A percentile compares a stretch with the other conserved stretches of the same genome.
Evolutionary conservation across 208 protist genomes (phyloP).

Genomic region (Blechomonas ayalai): DNA sequence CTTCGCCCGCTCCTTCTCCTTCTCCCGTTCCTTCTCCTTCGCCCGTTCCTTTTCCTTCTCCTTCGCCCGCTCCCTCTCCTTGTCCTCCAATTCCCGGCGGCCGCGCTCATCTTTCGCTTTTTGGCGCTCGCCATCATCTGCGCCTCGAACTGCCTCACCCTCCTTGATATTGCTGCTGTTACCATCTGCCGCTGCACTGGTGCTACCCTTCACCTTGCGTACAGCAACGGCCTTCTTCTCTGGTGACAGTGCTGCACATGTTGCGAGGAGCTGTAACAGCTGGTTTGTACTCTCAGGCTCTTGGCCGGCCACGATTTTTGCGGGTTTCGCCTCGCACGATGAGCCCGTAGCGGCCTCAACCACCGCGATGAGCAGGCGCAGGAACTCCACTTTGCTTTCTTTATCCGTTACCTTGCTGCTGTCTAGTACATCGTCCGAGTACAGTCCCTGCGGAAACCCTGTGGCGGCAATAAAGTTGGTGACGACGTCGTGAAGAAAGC

Average conservation of each 20-base stretch:
- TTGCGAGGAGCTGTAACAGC: conserved; percentile 76
- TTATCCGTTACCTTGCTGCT: conserved; percentile 73
- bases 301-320: conserved; percentile 80
- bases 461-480: conserved; percentile 50
- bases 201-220: conserved; percentile 36
- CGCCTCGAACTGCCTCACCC: conserved; percentile 7
- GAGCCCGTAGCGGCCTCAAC: conserved; percentile 73
- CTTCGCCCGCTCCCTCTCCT: conserved; percentile 5
- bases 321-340: conserved; percentile 42
- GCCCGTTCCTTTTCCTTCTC: conserved; percentile 9
- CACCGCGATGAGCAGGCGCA: conserved; percentile 61
- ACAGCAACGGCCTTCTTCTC: conserved; percentile 64
- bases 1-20: conserved; percentile 20
- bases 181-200: neutral
- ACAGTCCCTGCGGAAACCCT: conserved; percentile 69
- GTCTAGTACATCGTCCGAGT: conserved; percentile 56
- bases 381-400: conserved; percentile 76
- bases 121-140: conserved; percentile 4
- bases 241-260: conserved; percentile 44
- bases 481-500: conserved; percentile 87
- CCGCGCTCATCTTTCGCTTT: conserved; percentile 8
- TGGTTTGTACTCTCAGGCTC: conserved; percentile 86
- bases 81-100: conserved; percentile 7
- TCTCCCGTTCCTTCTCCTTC: conserved; percentile 4
- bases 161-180: conserved; percentile 2